phyloP scores from a whole-genome alignment of 208 protist species.

The Acanthamoeba culbertsoni region DNA sequence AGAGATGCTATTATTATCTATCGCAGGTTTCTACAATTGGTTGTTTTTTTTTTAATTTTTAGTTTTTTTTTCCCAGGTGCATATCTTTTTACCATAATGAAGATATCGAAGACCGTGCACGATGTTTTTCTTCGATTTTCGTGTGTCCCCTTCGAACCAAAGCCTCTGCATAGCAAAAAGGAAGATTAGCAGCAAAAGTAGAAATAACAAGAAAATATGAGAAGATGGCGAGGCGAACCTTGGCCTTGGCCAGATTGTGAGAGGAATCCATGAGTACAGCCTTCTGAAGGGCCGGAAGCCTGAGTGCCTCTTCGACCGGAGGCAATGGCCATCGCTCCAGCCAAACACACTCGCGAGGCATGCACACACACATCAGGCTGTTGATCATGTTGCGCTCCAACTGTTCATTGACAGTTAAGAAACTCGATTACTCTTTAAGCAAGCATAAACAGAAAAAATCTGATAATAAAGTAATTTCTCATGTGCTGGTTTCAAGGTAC shows the following conservation, averaged over 20 bases:
- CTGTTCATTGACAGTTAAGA: background rate
- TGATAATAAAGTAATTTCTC: background rate
- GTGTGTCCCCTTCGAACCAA: constrained; percentile 22
- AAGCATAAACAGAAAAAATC: background rate
- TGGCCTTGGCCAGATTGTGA: constrained; percentile 41
- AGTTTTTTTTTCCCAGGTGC: too few species aligned
- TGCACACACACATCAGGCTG: constrained; percentile 30
- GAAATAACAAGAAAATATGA: background rate
- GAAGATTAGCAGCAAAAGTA: background rate
- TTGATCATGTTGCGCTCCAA: constrained; percentile 27
- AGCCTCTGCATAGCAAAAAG: background rate
- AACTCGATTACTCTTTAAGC: background rate
- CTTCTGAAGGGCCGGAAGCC: constrained; percentile 5
- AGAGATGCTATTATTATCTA: too few species aligned
- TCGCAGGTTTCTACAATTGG: too few species aligned
- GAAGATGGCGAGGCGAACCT: background rate
- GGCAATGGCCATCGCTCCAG: background rate
- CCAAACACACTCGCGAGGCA: constrained; percentile 9
- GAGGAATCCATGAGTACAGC: constrained; percentile 15
- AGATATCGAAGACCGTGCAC: constrained; percentile 18
- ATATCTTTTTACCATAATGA: constrained; percentile 33
- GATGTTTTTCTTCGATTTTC: constrained; percentile 45
- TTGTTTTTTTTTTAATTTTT: too few species aligned
- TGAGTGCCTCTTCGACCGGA: background rate
- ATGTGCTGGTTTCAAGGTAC: too few species aligned